Evolutionary conservation across 2,329 filamentous ascomycete genomes (phyloP).

Genomic region (Trichoderma polysporum): DNA sequence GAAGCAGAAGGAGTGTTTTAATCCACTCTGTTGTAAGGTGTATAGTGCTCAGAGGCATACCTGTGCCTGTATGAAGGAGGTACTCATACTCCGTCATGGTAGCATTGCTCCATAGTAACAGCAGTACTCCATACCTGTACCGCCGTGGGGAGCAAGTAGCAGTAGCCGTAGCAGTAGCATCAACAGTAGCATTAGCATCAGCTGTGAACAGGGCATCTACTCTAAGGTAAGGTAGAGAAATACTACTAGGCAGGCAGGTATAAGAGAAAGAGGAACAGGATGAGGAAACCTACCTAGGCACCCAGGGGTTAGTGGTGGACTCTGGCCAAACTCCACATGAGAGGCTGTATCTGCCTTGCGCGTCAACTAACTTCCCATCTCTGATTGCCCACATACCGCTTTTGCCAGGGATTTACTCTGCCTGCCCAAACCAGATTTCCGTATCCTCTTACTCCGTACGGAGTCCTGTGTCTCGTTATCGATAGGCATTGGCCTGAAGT

Average conservation of each 20-base stretch:
- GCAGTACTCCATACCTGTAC: neutral
- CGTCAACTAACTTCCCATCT: neutral
- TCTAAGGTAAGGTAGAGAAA: neutral
- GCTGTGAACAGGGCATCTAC: neutral
- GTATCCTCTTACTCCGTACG: neutral
- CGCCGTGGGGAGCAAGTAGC: no score
- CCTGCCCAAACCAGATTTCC: neutral
- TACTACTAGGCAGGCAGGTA: neutral
- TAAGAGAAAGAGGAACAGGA: neutral
- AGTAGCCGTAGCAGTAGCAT: neutral
- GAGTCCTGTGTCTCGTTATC: neutral
- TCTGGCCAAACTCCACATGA: neutral
- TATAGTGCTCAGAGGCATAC: conserved; percentile 9
- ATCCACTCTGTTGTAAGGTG: conserved; percentile 3
- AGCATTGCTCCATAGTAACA: neutral
- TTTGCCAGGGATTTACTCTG: neutral
- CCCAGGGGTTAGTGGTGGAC: neutral
- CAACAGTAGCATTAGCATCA: neutral
- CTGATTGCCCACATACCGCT: neutral
- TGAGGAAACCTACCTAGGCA: neutral
- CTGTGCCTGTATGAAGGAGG: no score
- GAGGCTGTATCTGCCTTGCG: conserved; percentile 5
- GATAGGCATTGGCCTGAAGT: neutral
- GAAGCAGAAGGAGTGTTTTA: neutral
- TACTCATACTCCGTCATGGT: neutral